These are phyloP conservation scores for Arthrobotrys megalospora DNA, from an alignment of 2,329 filamentous ascomycete genomes.

Conservation along the genomic window DNA sequence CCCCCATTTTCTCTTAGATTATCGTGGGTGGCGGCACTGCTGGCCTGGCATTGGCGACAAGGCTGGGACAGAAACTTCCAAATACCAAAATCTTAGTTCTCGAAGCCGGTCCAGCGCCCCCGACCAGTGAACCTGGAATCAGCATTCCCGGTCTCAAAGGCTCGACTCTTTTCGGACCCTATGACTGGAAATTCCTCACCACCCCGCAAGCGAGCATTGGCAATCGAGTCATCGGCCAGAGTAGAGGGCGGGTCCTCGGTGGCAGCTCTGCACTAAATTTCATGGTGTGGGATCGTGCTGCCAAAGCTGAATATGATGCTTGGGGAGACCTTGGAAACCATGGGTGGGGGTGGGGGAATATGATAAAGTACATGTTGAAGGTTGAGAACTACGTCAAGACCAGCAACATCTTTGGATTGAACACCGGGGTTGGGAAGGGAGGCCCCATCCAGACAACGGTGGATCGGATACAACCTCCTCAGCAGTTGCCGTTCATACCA, in stretches of 20 bases:
- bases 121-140: conserved; percentile 50
- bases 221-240: conserved; percentile 65
- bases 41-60: conserved; percentile 52
- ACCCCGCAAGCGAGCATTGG: conserved; percentile 68
- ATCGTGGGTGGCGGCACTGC: conserved; percentile 59
- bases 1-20: conserved; percentile 30
- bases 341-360: conserved; percentile 69
- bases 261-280: conserved; percentile 69
- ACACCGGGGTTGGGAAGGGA: conserved; percentile 48
- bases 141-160: conserved; percentile 57
- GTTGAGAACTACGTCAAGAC: conserved; percentile 59
- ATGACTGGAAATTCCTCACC: conserved; percentile 67
- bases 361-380: conserved; percentile 63
- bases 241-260: conserved; percentile 67
- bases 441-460: conserved; percentile 55
- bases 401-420: conserved; percentile 47
- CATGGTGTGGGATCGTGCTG: conserved; percentile 70
- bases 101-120: conserved; percentile 49
- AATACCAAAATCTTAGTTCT: conserved; percentile 47
- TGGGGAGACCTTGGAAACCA: conserved; percentile 69
- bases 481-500: conserved; percentile 53
- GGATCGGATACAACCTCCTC: conserved; percentile 53
- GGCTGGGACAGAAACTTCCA: conserved; percentile 54
- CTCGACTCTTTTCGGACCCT: conserved; percentile 61
- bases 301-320: conserved; percentile 68